These are phyloP conservation scores for Haplosporangium sp. DNA, from an alignment of 371 early-diverging fungal species.

Conservation along the genomic window DNA sequence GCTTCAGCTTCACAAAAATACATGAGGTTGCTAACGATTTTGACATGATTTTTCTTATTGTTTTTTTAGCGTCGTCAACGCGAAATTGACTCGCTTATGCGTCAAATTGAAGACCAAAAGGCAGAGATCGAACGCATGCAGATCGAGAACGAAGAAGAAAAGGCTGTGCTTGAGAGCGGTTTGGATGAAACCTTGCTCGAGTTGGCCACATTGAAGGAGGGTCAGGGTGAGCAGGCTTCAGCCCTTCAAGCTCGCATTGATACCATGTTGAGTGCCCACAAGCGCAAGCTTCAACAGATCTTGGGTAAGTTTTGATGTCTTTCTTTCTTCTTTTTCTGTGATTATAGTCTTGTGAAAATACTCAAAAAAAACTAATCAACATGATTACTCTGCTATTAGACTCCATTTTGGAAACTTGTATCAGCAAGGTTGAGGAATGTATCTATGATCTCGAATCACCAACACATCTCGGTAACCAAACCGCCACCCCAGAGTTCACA, in stretches of 20 bases:
- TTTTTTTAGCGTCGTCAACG: slow-evolving; percentile 57
- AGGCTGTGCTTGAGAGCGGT: slow-evolving; percentile 90
- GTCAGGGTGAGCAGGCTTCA: slow-evolving; percentile 31
- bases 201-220: slow-evolving; percentile 63
- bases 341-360: too few relatives aligned
- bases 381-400: slow-evolving; percentile 60
- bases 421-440: slow-evolving; percentile 87
- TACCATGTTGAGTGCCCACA: slow-evolving; percentile 73
- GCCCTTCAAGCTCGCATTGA: slow-evolving; percentile 77
- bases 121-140: slow-evolving; percentile 76
- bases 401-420: slow-evolving; percentile 88
- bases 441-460: slow-evolving; percentile 88
- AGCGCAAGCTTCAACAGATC: slow-evolving; percentile 82
- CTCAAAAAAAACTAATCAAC: too few relatives aligned
- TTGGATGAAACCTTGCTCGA: slow-evolving; percentile 94
- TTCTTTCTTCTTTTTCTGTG: too few relatives aligned
- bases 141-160: slow-evolving; percentile 87
- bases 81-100: slow-evolving; percentile 73
- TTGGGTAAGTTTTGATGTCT: slow-evolving; percentile 63
- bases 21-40: not conserved
- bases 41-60: not conserved
- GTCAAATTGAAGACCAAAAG: slow-evolving; percentile 75
- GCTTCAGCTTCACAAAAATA: not conserved
- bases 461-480: slow-evolving; percentile 84
- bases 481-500: slow-evolving; percentile 92